Base-by-base conservation (phyloP, 495 filamentous ascomycete species). In the Aspergillus ostianus region DNA sequence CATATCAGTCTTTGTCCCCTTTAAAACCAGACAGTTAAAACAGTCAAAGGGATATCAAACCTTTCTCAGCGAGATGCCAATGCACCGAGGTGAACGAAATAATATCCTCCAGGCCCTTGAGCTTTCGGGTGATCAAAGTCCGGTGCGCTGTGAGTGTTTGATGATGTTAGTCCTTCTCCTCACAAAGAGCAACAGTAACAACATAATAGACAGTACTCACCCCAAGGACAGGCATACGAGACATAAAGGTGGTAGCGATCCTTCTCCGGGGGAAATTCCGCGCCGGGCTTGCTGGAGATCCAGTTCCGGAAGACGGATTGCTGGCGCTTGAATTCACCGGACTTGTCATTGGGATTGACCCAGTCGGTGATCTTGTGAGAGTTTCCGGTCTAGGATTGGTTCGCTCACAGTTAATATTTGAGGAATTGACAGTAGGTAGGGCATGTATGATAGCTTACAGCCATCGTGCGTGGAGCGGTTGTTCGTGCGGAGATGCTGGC, bases 301-400 rank as follows among this genome's bases (percentile, higher is more conserved):
- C 76, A 88, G 70, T 84, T 81, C 47, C 90, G 87, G 73, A 92
- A 92, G 53, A 81, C 79, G 46, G 87, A 89, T 57, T 74, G 74
- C 66, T 86, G 85, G 32, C 90, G 87, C 76, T 94, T 95, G 85
- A 95, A 97, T 74, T 96, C 92, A 74, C 93, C 93, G 2, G 85
- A 82, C 61, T 84, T 87, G 73, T 92, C 88, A 57, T 77, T 76
- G 41, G 85, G 86, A 21, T 82, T 76, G 18, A 92, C 92, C 91
- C 91, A 97, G 65, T 93, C 82, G 29, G 91, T 92, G 70, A 96
- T 94, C 41, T 78, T 78, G 26, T 36, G 50, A 8, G 68, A 18
- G 50, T 69, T 75, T 48, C 70, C 65, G 8, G 72, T 75, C 75
- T 77, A 32, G n/a, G 26, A 26, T 20, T 32, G 51, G 44, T 9